Base-by-base conservation (phyloP, 495 filamentous ascomycete species). In the Neurospora tetraspora region DNA sequence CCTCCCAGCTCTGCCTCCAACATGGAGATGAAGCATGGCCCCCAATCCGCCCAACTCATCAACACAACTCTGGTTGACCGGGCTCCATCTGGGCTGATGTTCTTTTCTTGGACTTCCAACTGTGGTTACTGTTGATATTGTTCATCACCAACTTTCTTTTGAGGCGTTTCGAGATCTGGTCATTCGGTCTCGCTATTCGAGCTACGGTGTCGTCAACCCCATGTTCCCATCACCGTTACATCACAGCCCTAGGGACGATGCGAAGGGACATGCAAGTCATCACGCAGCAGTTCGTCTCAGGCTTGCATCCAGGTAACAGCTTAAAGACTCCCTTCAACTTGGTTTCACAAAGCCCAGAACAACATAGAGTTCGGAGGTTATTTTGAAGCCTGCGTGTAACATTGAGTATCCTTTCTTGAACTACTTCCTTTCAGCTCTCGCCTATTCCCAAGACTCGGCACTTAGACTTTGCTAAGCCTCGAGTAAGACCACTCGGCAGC, bases 31-130 rank as follows among this genome's bases (percentile, higher is more conserved):
- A 74, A 73, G 39, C 45, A 72, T n/a, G 40, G 73, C 75, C 73
- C 75, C 73, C 75, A 76, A 70, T 72, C 71, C 59, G 74, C 74
- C 74, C 71, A 59, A 72, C 69, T 34, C 27, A 34, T 65, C 53
- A 18, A 61, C 53, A 31, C 4, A 61, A 27, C 2, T 31, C 23
- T 65, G 53, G 53, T 34, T 34, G 53, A 61, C 23, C 12, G 23
- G 47, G 7, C 47, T 5, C 12, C 1, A 61, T 3, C 53, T 65
- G 27, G 42, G 70, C 47, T 36, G 70, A 31, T 34, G 3, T 61
- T 59, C 37, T 61, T 59, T 34, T 71, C 40, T 36, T 61, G 16
- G 0, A 37, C 47, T 20, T 36, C 47, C 40, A 20, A 4, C 11
- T 36, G 38, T 43, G 36, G 39, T 70, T 43, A 18, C n/a, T 18